phyloP scores from a whole-genome alignment of 2,329 filamentous ascomycete species.

The Endocalyx cinctus region DNA sequence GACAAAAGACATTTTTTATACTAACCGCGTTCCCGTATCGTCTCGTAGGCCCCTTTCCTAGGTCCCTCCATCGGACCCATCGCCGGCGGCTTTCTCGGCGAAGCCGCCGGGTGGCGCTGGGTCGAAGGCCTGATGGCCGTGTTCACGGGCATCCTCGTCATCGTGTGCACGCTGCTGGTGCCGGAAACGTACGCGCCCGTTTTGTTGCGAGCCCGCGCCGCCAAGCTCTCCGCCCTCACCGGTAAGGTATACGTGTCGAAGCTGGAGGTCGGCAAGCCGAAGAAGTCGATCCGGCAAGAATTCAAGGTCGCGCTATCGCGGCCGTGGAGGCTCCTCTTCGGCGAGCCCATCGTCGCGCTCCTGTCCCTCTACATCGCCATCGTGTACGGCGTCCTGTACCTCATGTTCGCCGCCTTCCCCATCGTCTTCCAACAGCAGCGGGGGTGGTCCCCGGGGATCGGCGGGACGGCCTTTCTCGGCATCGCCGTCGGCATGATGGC shows the following conservation, averaged over 20 bases:
- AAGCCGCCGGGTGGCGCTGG: constrained; percentile 65
- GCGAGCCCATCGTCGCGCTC: constrained; percentile 65
- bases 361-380: constrained; percentile 64
- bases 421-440: constrained; percentile 61
- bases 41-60: constrained; percentile 52
- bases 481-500: constrained; percentile 62
- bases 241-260: constrained; percentile 54
- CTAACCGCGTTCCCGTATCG: background rate
- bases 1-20: background rate
- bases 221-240: constrained; percentile 44
- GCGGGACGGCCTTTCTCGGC: constrained; percentile 63
- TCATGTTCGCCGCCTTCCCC: constrained; percentile 57
- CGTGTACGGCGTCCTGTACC: constrained; percentile 53
- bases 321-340: constrained; percentile 66
- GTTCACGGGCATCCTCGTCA: constrained; percentile 59
- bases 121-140: constrained; percentile 61
- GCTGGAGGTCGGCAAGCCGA: constrained; percentile 39
- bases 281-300: constrained; percentile 41
- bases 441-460: constrained; percentile 55
- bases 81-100: constrained; percentile 61
- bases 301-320: constrained; percentile 56
- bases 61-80: constrained; percentile 62
- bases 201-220: constrained; percentile 49
- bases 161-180: constrained; percentile 44
- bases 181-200: constrained; percentile 60